Percentiles rank a stretch among this genome's conserved stretches.
Evolutionary conservation across 2,329 filamentous ascomycete genomes (phyloP).

Genomic region (Pseudocercospora macadamiae): DNA sequence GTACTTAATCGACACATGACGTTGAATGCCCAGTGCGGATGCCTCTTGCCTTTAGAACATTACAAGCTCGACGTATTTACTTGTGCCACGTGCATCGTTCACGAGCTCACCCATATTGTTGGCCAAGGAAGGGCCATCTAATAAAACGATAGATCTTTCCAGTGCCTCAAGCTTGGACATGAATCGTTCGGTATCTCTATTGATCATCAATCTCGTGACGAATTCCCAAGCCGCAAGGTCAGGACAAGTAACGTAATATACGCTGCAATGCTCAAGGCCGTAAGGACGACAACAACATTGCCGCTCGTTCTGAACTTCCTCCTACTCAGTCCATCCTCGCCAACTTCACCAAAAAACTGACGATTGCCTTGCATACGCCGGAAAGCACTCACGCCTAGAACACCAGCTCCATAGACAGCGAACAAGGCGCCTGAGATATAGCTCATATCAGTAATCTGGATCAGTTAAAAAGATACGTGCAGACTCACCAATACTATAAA

Average conservation of each 20-base stretch:
- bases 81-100: too few species aligned
- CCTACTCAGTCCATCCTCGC: constrained; percentile 62
- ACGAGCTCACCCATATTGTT: too few species aligned
- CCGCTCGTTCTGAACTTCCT: constrained; percentile 66
- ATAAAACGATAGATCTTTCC: too few species aligned
- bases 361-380: constrained; percentile 87
- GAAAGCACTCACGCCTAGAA: constrained; percentile 81
- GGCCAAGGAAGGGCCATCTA: too few species aligned
- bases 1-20: too few species aligned
- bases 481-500: constrained; percentile 79
- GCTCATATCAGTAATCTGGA: background rate
- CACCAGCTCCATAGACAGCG: constrained; percentile 83
- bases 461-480: background rate
- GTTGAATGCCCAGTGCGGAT: too few species aligned
- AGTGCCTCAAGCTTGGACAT: too few species aligned
- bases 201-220: background rate
- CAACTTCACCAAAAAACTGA: constrained; percentile 78
- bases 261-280: constrained; percentile 63
- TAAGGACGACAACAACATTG: constrained; percentile 66
- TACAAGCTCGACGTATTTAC: too few species aligned
- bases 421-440: constrained; percentile 67
- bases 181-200: background rate
- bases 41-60: too few species aligned
- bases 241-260: constrained; percentile 64
- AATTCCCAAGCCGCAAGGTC: constrained; percentile 52